phyloP scores from a whole-genome alignment of 2,329 filamentous ascomycete genomes.

The Phoma sp. region DNA sequence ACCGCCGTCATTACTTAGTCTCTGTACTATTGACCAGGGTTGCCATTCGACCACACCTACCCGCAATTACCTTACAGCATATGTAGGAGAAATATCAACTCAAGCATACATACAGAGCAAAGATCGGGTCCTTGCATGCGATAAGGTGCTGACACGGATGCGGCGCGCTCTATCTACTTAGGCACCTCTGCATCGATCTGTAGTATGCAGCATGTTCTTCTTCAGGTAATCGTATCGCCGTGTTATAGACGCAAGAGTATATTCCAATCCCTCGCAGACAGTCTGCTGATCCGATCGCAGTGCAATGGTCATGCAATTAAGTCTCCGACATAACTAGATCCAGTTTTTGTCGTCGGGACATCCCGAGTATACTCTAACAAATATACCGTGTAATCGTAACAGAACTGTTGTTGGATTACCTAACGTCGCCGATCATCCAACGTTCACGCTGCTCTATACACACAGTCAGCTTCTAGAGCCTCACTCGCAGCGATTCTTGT shows the following conservation, averaged over 20 bases:
- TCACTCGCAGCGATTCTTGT: background rate
- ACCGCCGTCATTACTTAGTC: constrained; percentile 7
- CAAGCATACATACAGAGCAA: background rate
- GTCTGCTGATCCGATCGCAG: no score
- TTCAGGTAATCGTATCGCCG: background rate
- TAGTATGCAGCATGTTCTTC: background rate
- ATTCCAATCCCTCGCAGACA: no score
- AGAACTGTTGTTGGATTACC: no score
- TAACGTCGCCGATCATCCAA: background rate
- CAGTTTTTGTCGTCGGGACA: no score
- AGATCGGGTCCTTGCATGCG: constrained; percentile 6
- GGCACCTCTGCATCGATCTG: background rate
- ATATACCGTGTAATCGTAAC: no score
- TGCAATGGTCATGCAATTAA: no score
- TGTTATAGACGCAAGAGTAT: background rate
- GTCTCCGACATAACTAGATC: no score
- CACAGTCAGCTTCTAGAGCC: background rate
- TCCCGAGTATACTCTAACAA: no score
- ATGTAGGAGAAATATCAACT: constrained; percentile 7
- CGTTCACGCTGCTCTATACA: background rate
- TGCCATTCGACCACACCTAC: background rate
- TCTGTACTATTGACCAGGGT: constrained; percentile 7
- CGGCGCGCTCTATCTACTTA: background rate
- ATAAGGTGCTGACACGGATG: constrained; percentile 7
- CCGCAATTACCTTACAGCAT: constrained; percentile 8